Base-by-base conservation (phyloP, 2,329 filamentous ascomycete species). In the Didymella exigua region DNA sequence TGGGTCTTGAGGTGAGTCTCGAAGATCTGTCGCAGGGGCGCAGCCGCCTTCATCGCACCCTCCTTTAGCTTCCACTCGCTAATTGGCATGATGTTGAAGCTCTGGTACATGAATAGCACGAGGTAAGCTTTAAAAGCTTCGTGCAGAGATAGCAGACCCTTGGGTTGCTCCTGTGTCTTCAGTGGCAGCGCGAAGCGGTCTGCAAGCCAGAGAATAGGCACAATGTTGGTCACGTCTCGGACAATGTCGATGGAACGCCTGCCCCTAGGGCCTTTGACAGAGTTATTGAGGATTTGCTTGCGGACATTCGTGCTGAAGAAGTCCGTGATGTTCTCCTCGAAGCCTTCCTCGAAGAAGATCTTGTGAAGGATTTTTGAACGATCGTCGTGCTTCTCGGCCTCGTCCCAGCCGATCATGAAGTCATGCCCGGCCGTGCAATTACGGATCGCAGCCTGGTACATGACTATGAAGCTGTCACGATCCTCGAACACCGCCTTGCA, bases 181-280 rank as follows among this genome's bases (percentile, higher is more conserved):
- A 91, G 77, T 0, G 89, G 87, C 3, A 91, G 76, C 43, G 85
- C 84, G 68, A 90, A 89, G 4, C 82, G 81, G 2, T 87, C 78
- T 0, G 83, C 85, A 34, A 89, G 77, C 64, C 84, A 90, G 62
- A 85, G 80, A 3, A 86, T 84, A 5, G 88, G 87, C 0, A 81
- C 82, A 23, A 89, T 75, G 67, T 91, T 91, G 23, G 84, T 87
- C 1, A 91, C 82, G 56, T 90, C 86, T 21, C 86, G 83, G 9
- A 90, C 78, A 4, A 82, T 79, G 49, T 83, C 78, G 61, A 83
- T 80, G 1, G 79, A 77, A 30, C 76, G 76, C 37, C 76, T 72
- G 19, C 72, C 70, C 34, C 76, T 77, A n/a, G 73, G 70, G 50
- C 80, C 81, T 38, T 75, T 75, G 14, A 83, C 68, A 0, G 1